A percentile compares a stretch with the other conserved stretches of the same genome.
Conservation (phyloP, 1,284 basidiomycete genomes). For the Athelia psychrophila region DNA sequence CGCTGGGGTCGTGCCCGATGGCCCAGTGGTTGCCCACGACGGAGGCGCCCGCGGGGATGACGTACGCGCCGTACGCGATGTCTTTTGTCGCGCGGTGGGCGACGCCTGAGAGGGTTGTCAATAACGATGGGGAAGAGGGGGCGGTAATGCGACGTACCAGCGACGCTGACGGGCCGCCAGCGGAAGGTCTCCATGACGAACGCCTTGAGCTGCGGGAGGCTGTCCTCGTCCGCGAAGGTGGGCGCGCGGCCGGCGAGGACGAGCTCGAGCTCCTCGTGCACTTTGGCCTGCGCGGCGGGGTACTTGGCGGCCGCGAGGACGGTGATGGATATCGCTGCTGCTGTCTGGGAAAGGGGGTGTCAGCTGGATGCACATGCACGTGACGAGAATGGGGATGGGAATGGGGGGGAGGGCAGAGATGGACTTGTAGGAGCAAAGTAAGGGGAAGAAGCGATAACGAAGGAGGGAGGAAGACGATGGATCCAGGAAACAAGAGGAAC, state of each 20-base stretch:
- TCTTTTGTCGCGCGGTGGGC: constrained; percentile 57
- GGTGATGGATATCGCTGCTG: constrained; percentile 51
- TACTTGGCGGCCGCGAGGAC: constrained; percentile 62
- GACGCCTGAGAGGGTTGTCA: constrained; percentile 36
- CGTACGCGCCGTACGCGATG: constrained; percentile 50
- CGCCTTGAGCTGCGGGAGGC: constrained; percentile 54
- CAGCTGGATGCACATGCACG: background rate
- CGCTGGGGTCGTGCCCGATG: constrained; percentile 50
- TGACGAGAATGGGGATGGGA: background rate
- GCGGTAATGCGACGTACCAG: constrained; percentile 30
- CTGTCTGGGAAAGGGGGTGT: constrained; percentile 32
- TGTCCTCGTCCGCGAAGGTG: constrained; percentile 44
- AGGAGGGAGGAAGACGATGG: background rate
- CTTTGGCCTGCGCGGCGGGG: constrained; percentile 50
- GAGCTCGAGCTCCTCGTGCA: constrained; percentile 59
- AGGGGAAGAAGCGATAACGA: too few relatives aligned
- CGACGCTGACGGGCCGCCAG: constrained; percentile 60
- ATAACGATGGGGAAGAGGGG: background rate
- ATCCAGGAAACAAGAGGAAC: background rate
- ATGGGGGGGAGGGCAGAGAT: too few relatives aligned
- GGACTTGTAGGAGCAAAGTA: too few relatives aligned
- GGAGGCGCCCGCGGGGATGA: constrained; percentile 55
- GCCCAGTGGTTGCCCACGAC: constrained; percentile 67
- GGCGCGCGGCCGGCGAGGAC: constrained; percentile 58
- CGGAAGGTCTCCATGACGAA: constrained; percentile 61